These are phyloP conservation scores for Holtermannia corniformis DNA, from an alignment of 768 basidiomycete genomes.

Conservation along the genomic window DNA sequence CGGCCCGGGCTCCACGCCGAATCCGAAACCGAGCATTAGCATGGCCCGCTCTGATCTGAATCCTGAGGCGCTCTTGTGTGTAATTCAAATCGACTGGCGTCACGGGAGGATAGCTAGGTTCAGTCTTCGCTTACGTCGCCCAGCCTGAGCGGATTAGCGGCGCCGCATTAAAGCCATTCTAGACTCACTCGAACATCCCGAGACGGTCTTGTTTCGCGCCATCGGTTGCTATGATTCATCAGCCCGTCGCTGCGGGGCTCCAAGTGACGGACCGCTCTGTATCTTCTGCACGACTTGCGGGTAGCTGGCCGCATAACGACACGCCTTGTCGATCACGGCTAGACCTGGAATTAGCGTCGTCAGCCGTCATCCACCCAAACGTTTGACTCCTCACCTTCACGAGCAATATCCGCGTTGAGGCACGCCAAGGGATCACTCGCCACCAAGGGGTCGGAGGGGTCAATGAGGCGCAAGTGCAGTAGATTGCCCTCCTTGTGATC, in stretches of 20 bases:
- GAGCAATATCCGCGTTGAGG: slow-evolving; percentile 79
- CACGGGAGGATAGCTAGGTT: too few species aligned
- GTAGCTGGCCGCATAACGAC: slow-evolving; percentile 32
- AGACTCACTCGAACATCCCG: slow-evolving; percentile 40
- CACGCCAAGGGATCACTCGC: slow-evolving; percentile 62
- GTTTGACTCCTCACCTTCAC: slow-evolving; percentile 54
- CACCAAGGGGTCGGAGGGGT: slow-evolving; percentile 64
- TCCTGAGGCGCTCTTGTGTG: too few species aligned
- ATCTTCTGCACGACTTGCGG: slow-evolving; percentile 37
- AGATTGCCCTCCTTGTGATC: slow-evolving; percentile 71
- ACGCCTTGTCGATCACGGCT: slow-evolving; percentile 38
- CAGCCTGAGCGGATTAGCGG: slow-evolving; percentile 15
- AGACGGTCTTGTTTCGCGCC: slow-evolving; percentile 39
- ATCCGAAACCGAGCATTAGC: too few species aligned
- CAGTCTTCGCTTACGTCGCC: slow-evolving; percentile 41
- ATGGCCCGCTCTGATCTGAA: too few species aligned
- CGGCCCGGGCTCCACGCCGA: too few species aligned
- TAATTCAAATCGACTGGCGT: too few species aligned
- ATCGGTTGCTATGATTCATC: slow-evolving; percentile 24
- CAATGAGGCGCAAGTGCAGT: slow-evolving; percentile 84
- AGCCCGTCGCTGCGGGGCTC: slow-evolving; percentile 1
- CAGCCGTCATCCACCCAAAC: background rate
- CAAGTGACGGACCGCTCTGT: slow-evolving; percentile 19
- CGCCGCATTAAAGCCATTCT: background rate
- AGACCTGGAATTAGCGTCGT: slow-evolving; percentile 18